phyloP scores from a whole-genome alignment of 192 early-diverging fungal species.

The Coemansia pectinata region DNA sequence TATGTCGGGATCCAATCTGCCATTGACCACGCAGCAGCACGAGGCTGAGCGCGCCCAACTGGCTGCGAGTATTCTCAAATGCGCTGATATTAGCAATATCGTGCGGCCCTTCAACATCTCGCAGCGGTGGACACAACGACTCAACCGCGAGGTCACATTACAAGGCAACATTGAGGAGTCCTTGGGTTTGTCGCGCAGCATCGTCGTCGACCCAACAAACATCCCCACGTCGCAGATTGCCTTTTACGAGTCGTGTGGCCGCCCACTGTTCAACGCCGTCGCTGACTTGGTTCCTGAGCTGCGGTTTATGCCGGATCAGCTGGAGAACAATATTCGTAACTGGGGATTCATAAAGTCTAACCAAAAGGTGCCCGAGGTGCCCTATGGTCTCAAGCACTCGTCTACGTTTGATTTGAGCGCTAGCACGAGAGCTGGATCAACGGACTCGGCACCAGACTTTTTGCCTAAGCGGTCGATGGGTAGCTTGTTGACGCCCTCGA shows the following conservation, averaged over 20 bases:
- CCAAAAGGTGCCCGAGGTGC: constrained; percentile 50
- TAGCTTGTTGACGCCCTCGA: constrained; percentile 6
- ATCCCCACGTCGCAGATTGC: constrained; percentile 50
- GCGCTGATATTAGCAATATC: constrained; percentile 80
- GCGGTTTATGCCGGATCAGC: constrained; percentile 47
- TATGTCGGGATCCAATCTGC: constrained; percentile 43
- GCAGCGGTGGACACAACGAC: constrained; percentile 66
- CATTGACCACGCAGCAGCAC: constrained; percentile 53
- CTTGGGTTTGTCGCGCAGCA: constrained; percentile 60
- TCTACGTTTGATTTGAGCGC: constrained; percentile 44
- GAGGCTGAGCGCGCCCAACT: constrained; percentile 63
- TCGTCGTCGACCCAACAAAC: constrained; percentile 40
- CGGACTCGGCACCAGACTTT: constrained; percentile 54
- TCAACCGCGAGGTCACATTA: constrained; percentile 68
- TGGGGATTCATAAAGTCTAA: constrained; percentile 52
- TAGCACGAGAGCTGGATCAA: constrained; percentile 49
- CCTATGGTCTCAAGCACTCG: constrained; percentile 52
- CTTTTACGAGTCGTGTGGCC: constrained; percentile 53
- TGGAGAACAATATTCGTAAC: constrained; percentile 53
- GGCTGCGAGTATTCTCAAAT: constrained; percentile 75
- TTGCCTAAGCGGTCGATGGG: constrained; percentile 34
- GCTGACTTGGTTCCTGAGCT: constrained; percentile 53
- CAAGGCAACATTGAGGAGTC: constrained; percentile 76
- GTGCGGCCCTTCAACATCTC: constrained; percentile 71
- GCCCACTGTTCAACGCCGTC: constrained; percentile 53